phyloP scores from a whole-genome alignment of 345 rosid genomes.

The Camelina sativa region DNA sequence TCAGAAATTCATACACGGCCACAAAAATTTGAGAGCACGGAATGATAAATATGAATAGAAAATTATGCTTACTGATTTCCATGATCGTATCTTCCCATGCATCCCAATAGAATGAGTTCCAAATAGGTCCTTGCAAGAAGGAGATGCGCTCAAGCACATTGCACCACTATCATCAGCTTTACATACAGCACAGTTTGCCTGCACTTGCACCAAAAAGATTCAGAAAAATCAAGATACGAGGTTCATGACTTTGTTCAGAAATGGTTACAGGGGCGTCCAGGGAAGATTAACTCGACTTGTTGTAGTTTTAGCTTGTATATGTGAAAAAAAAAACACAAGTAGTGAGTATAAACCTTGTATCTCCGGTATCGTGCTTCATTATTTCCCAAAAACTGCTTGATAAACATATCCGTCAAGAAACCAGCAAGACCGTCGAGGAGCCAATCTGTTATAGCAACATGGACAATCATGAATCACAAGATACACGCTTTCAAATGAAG shows the following conservation, averaged over 20 bases:
- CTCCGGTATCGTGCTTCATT: constrained; percentile 93
- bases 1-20: constrained; percentile 27
- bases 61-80: constrained; percentile 89
- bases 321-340: neutral
- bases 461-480: constrained; percentile 21
- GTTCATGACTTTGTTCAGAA: constrained; percentile 1
- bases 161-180: constrained; percentile 93
- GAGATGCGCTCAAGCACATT: constrained; percentile 75
- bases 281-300: constrained; percentile 16
- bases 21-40: constrained; percentile 2
- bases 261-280: constrained; percentile 17
- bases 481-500: constrained; percentile 26
- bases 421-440: constrained; percentile 97
- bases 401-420: constrained; percentile 84
- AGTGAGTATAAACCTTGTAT: constrained; percentile 72
- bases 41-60: constrained; percentile 10
- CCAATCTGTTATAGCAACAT: constrained; percentile 69
- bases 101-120: constrained; percentile 89
- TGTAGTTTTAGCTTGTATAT: no score
- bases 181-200: constrained; percentile 97
- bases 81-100: constrained; percentile 87
- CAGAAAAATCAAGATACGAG: constrained; percentile 19
- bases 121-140: constrained; percentile 84
- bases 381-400: constrained; percentile 92
- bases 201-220: constrained; percentile 36